A percentile compares a stretch with the other conserved stretches of the same genome.
These are phyloP conservation scores for Aegle marmelos DNA, from an alignment of 345 rosid genomes.

Conservation along the genomic window DNA sequence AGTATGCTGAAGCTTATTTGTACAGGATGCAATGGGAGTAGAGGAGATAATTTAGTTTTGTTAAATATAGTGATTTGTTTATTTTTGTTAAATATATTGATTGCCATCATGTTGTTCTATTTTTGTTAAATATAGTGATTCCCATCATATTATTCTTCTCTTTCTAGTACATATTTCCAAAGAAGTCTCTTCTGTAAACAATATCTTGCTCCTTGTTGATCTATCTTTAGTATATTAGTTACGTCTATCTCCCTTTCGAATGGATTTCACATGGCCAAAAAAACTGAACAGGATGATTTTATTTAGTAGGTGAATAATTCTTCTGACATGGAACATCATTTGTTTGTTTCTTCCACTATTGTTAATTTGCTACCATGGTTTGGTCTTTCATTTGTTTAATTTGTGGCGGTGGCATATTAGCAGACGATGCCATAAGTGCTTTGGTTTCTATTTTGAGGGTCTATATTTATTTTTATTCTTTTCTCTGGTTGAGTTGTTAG, in stretches of 20 bases:
- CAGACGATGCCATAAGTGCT: background rate
- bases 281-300: background rate
- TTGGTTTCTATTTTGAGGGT: background rate
- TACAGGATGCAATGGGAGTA: background rate
- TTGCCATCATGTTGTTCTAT: background rate
- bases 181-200: background rate
- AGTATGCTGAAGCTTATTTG: background rate
- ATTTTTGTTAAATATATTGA: background rate
- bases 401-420: background rate
- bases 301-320: background rate
- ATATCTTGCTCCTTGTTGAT: background rate
- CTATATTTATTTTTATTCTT: too few species aligned
- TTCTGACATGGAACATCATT: background rate
- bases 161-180: background rate
- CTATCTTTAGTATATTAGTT: background rate
- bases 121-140: background rate
- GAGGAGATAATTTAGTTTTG: background rate
- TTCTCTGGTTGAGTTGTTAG: background rate
- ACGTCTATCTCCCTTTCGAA: background rate
- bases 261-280: background rate
- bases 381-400: background rate
- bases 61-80: background rate
- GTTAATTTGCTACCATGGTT: background rate
- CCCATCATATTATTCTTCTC: background rate
- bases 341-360: background rate